A percentile compares a stretch with the other conserved stretches of the same genome.
phyloP scores from a whole-genome alignment of 2,329 filamentous ascomycete species.

The Colletotrichum tabaci region DNA sequence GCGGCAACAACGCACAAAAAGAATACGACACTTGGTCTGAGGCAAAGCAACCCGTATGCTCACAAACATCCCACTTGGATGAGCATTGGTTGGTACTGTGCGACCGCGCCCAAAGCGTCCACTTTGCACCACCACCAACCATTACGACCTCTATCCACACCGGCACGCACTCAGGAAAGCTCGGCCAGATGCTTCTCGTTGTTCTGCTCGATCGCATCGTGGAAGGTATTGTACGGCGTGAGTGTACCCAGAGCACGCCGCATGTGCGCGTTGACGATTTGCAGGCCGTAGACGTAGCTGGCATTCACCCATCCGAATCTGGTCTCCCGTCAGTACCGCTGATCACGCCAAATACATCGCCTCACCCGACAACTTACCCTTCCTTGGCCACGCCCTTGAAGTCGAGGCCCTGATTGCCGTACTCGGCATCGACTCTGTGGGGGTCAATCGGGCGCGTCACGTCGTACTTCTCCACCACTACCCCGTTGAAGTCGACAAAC shows the following conservation, averaged over 20 bases:
- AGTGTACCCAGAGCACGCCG: slow-evolving; percentile 88
- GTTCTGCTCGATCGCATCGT: slow-evolving; percentile 74
- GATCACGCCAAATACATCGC: background rate
- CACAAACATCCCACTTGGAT: too few relatives aligned
- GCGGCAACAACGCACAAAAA: slow-evolving; percentile 20
- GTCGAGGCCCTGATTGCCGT: slow-evolving; percentile 95
- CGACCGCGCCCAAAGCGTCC: too few relatives aligned
- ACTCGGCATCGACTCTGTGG: slow-evolving; percentile 95
- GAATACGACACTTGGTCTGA: background rate
- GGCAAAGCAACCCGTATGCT: too few relatives aligned
- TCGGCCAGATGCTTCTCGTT: slow-evolving; percentile 67
- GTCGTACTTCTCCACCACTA: slow-evolving; percentile 99
- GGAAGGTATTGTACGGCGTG: slow-evolving; percentile 88
- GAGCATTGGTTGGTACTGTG: too few relatives aligned
- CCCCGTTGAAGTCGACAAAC: slow-evolving; percentile 98
- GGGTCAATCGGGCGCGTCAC: slow-evolving; percentile 92
- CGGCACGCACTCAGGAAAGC: slow-evolving; percentile 48
- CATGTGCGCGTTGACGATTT: slow-evolving; percentile 91
- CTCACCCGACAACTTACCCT: slow-evolving; percentile 76
- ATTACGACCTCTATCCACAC: background rate
- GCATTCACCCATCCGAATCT: slow-evolving; percentile 99
- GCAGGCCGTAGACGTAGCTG: slow-evolving; percentile 93
- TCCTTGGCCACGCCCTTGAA: slow-evolving; percentile 97
- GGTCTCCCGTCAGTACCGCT: slow-evolving; percentile 49
- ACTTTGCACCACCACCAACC: background rate